These are phyloP conservation scores for Hemileccinum rubropunctum DNA, from an alignment of 768 basidiomycete genomes.

Conservation along the genomic window DNA sequence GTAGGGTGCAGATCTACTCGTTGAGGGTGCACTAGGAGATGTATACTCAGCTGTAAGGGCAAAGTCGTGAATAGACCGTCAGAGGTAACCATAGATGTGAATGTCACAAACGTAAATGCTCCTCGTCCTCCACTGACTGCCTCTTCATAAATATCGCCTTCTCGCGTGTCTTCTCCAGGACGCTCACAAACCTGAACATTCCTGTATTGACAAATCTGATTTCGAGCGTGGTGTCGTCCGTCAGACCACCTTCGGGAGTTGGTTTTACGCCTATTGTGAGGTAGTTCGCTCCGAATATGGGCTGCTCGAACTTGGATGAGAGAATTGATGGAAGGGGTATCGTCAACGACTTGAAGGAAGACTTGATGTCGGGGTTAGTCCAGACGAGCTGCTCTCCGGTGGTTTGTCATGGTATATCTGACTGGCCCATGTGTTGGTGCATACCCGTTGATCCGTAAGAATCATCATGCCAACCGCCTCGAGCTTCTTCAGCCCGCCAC, in stretches of 20 bases:
- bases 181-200: slow-evolving; percentile 70
- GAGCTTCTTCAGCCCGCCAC: slow-evolving; percentile 53
- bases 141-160: slow-evolving; percentile 72
- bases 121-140: slow-evolving; percentile 39
- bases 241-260: slow-evolving; percentile 62
- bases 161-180: slow-evolving; percentile 77
- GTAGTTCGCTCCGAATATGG: slow-evolving; percentile 67
- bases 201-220: slow-evolving; percentile 64
- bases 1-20: slow-evolving; percentile 14
- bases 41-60: slow-evolving; percentile 27
- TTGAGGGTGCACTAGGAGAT: slow-evolving; percentile 20
- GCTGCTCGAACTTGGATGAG: slow-evolving; percentile 73
- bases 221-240: slow-evolving; percentile 61
- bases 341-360: slow-evolving; percentile 42
- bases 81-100: not conserved
- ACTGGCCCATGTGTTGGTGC: slow-evolving; percentile 18
- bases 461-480: slow-evolving; percentile 56
- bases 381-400: slow-evolving; percentile 57
- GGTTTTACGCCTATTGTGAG: slow-evolving; percentile 66
- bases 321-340: slow-evolving; percentile 64
- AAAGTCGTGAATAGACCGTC: slow-evolving; percentile 1
- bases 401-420: slow-evolving; percentile 1
- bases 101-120: slow-evolving; percentile 28
- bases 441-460: slow-evolving; percentile 74
- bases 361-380: slow-evolving; percentile 35